Conservation (phyloP, 2,329 filamentous ascomycete genomes). For the Diplodia scrobiculata region DNA sequence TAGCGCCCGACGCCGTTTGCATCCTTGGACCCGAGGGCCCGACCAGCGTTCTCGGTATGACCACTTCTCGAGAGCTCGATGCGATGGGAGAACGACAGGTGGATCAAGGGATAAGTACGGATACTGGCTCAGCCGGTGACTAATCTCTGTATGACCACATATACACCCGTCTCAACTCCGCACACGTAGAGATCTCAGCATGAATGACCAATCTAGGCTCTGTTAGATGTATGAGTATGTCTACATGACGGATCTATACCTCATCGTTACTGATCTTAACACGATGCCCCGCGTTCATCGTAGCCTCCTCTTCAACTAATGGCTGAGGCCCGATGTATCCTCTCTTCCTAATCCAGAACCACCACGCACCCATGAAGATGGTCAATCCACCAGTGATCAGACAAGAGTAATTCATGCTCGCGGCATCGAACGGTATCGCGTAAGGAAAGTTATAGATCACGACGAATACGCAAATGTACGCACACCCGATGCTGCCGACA, state of each 20-base stretch:
- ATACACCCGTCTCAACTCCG: too few species aligned
- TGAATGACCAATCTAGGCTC: too few species aligned
- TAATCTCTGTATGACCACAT: too few species aligned
- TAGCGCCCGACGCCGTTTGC: background rate
- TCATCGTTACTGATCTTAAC: constrained; percentile 4
- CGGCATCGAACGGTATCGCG: constrained; percentile 49
- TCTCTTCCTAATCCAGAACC: constrained; percentile 30
- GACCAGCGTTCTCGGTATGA: background rate
- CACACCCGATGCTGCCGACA: constrained; percentile 53
- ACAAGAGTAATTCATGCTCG: constrained; percentile 58
- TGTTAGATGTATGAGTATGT: too few species aligned
- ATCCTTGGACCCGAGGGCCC: background rate
- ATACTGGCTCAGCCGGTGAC: too few species aligned
- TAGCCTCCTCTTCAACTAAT: constrained; percentile 1
- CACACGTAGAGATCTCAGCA: too few species aligned
- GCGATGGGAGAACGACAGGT: too few species aligned
- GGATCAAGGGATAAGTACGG: too few species aligned
- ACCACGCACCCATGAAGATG: constrained; percentile 54
- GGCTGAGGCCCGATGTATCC: constrained; percentile 24
- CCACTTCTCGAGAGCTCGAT: too few species aligned
- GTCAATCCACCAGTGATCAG: constrained; percentile 57
- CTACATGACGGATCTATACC: background rate
- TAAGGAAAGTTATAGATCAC: constrained; percentile 65
- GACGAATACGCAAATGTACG: constrained; percentile 63
- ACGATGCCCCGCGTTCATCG: background rate